Evolutionary conservation across 2,329 filamentous ascomycete genomes (phyloP), one percentile per base, ranked within the genome.

Genomic region (Bertia moriformis): DNA sequence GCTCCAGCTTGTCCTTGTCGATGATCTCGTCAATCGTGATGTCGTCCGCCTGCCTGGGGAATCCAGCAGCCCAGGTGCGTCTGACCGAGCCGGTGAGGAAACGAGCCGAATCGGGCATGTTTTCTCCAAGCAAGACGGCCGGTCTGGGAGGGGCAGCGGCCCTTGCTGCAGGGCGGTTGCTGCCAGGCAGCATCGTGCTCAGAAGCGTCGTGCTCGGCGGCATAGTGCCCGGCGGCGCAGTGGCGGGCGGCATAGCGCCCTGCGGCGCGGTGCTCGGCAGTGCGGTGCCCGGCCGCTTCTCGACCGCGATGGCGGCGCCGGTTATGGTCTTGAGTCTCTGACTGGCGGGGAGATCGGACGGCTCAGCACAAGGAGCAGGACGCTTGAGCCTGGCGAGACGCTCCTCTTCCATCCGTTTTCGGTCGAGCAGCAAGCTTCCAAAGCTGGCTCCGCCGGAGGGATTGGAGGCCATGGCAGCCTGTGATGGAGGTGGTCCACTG

Each of bases 21-120:
- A 95, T 58, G 0, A 95, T 72, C 54, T 95, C 87, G 49, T 93
- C 85, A 30, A 96, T 77, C 43, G 78, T 91, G 52, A 96, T 85
- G 44, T 93, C 85, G 44, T 87, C 71, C 3, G 63, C 64, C 0
- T 55, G 63, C 24, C 83, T 68, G 1, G 69, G 62, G 45, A 71
- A 74, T 2, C 79, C 78, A 27, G 64, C 64, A 0, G 73, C 76
- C 74, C 82, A 91, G 0, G 91, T 96, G 51, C 82, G 85, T 58
- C 85, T 91, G 36, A 96, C 73, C 0, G 66, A 62, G 2, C 88
- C 89, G 10, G 42, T 30, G 59, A 56, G 2, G 63, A 60, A 45
- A n/a, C n/a, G n/a, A 62, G 74, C 1, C 59, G 62, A 4, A 69
- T 49, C 4, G 14, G 39, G 37, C 14, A 30, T 19, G 17, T 40